Base-by-base conservation (phyloP, 192 early-diverging fungal species). In the Mortierella alpina region DNA sequence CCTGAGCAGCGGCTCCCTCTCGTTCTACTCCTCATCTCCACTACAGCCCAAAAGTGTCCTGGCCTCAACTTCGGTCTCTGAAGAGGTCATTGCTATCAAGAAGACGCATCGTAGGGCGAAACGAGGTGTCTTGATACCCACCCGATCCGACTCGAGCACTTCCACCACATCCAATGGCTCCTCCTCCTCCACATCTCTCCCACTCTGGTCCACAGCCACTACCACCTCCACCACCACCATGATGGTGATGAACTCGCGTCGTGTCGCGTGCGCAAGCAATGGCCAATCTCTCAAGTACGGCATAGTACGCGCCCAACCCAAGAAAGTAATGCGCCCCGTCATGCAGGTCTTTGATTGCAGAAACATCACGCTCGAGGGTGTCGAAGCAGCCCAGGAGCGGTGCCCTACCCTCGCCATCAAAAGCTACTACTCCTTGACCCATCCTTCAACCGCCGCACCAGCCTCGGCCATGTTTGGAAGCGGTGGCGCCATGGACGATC, bases 281-380 rank as follows among this genome's bases (percentile, higher is more conserved):
- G 31, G 31, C 31, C 31, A 31, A 31, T 31, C 31, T 31, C 1
- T 31, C 31, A 47, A 44, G 44, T n/a, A 42, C 41, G 23, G 22
- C 1, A 9, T 44, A 44, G 22, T 9, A n/a, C 23, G n/a, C 15
- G 64, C 45, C 5, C 40, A 1, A 17, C 22, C 53, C 60, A 73
- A 62, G 44, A 57, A 62, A 11, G 55, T 73, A 5, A 78, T 64
- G 13, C 63, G 74, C 6, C 77, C 70, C 0, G 64, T 61, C 8
- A 56, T 88, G 0, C 85, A 88, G 46, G 84, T 88, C 13, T 75
- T 86, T 59, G 87, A 88, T 48, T 88, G 87, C 59, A 62, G 75
- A 11, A 85, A 86, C 56, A 84, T 88, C 18, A 84, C 87, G 0
- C 82, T 85, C 20, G 68, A 66, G 12, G 87, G 87, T 5, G 83